Evolutionary conservation across 2,329 filamentous ascomycete genomes (phyloP), one percentile per base, ranked within the genome.

Genomic region (Fusarium xylarioides): DNA sequence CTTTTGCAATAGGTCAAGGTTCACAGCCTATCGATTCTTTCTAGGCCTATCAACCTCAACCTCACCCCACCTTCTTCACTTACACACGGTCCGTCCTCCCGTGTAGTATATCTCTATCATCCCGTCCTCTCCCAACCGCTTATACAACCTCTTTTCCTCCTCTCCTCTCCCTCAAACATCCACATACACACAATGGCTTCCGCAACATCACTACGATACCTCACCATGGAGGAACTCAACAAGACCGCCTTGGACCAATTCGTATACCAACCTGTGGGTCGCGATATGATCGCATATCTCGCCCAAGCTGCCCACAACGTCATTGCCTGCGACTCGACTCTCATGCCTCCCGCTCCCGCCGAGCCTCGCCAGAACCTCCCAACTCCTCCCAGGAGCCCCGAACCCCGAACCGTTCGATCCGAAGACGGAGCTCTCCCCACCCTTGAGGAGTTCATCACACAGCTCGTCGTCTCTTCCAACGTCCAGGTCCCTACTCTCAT

Each of bases 401-500:
- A 82, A 65, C 86, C 86, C 80, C 74, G 84, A 79, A 73, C 86
- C 79, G 82, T 86, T 19, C 82, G 81, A 56, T 83, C 80, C 66
- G 84, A 85, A 62, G 86, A 89, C 75, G 84, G 83, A 68, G 81
- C 84, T 62, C 86, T 99, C 37, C 96, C 96, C 7, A 91, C 93
- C 0, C 86, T 98, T 40, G 94, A 97, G 82, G 89, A 91, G 66
- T 99, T 98, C 87, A 98, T 99, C 84, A 92, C 90, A 56, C 94
- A 95, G 73, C 89, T 99, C 35, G 95, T 98, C 70, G 90, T 94
- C 79, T 92, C 93, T 68, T 98, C 95, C 74, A 97, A 98, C 82
- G 96, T 98, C 35, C 95, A 98, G 86, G 95, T 98, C 59, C 94
- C 96, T 18, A 99, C 96, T 12, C 89, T 99, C 76, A 98, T 99